Percentiles rank a stretch among this genome's conserved stretches.
Conservation (phyloP, 768 basidiomycete genomes). For the Tremella yokohamensis region DNA sequence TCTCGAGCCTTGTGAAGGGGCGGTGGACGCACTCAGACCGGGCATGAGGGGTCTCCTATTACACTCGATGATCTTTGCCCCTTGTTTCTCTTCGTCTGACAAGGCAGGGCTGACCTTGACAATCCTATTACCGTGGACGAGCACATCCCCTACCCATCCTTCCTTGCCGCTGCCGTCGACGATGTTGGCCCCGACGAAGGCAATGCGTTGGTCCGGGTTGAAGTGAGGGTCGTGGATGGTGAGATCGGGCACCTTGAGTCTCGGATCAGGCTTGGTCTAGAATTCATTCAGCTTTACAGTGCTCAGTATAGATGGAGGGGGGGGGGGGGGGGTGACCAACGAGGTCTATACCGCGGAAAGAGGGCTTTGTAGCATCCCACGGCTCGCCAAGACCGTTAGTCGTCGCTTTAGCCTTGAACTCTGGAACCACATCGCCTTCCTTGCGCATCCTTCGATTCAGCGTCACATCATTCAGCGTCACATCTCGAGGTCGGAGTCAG, state of each 20-base stretch:
- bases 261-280: slow-evolving; percentile 9
- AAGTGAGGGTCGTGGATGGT: neutral
- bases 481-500: too few relatives aligned
- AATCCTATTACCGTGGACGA: slow-evolving; percentile 6
- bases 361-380: slow-evolving; percentile 1
- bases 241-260: neutral
- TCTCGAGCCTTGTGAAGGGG: neutral
- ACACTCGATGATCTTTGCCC: neutral
- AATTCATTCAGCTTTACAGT: neutral
- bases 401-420: too few relatives aligned
- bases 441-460: too few relatives aligned
- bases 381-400: slow-evolving; percentile 9
- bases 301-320: slow-evolving; percentile 8
- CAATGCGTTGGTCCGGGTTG: neutral
- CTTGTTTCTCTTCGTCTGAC: neutral
- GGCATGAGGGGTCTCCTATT: slow-evolving; percentile 1
- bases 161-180: slow-evolving; percentile 4
- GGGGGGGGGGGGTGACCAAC: slow-evolving; percentile 1
- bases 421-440: too few relatives aligned
- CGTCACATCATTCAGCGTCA: too few relatives aligned
- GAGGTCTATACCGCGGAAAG: slow-evolving; percentile 8
- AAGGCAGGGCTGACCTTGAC: slow-evolving; percentile 2
- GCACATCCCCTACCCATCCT: slow-evolving; percentile 5
- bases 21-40: slow-evolving; percentile 5
- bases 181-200: slow-evolving; percentile 4